Base-by-base conservation (phyloP, 1,284 basidiomycete genomes). In the Ustilago xerochloae region DNA sequence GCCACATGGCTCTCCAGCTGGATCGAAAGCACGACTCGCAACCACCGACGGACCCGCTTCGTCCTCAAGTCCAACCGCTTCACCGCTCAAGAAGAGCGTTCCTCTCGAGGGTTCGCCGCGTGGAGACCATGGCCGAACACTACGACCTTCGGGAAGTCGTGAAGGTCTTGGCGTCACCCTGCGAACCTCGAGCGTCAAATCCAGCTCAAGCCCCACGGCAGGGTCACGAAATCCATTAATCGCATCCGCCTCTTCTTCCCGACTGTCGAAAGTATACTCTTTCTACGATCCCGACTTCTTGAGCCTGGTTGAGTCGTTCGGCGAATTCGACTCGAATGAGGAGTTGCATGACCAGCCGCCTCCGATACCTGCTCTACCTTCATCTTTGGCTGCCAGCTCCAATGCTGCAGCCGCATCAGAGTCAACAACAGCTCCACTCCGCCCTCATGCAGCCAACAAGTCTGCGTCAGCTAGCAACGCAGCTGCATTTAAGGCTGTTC, bases 251-350 rank as follows among this genome's bases (percentile, higher is more conserved):
- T 59, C 68, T 22, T 72, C 64, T 1, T 65, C 64, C 5, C 60
- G 74, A 6, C 48, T 69, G 6, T 71, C 74, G 30, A 72, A 74
- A 43, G 89, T 92, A 24, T 91, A 93, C 80, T 93, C 92, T 9
- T 89, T 94, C 87, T 90, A 89, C 73, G 88, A 89, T 39, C 87
- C 89, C 2, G 93, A 94, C 83, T 93, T 94, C 73, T 88, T 90
- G 0, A 82, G 83, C 39, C 80, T 87, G 41, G 79, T 87, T 46
- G 84, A 86, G 47, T 80, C 83, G 12, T 84, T 86, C 41, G 75
- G 79, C 29, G 75, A 79, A 33, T 75, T 77, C 48, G 75, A 78
- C 39, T 63, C 75, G 16, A 63, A 55, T 28, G 77, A 77, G 20
- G 74, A 71, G 41, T 60, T 77, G 41, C 55, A 43, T 13, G 29